Evolutionary conservation across 2,329 filamentous ascomycete species (phyloP).

Genomic region (Exserohilum turcica): DNA sequence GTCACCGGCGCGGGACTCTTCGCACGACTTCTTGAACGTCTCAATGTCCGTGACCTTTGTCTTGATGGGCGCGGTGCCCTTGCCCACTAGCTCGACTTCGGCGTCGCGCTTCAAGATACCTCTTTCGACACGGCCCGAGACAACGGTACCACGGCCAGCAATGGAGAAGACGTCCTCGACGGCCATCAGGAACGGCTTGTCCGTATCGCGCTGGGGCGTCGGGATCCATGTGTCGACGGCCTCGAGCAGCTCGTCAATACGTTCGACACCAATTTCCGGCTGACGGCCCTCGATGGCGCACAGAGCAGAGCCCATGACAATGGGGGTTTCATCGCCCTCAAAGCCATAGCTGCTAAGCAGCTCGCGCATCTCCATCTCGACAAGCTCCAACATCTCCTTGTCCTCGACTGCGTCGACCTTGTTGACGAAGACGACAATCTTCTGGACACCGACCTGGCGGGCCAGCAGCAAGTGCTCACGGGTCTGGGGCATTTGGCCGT

Average conservation of each 20-base stretch:
- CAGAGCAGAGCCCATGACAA: conserved; percentile 94
- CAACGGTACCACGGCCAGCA: conserved; percentile 89
- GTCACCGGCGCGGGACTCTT: conserved; percentile 93
- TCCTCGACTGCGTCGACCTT: conserved; percentile 98
- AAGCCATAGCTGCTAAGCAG: conserved; percentile 91
- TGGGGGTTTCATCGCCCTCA: conserved; percentile 96
- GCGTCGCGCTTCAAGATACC: conserved; percentile 90
- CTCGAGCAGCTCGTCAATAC: conserved; percentile 89
- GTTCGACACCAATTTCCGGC: conserved; percentile 82
- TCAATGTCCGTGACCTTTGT: conserved; percentile 99
- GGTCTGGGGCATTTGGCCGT: conserved; percentile 99
- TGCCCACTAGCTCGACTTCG: conserved; percentile 94
- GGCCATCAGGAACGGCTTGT: conserved; percentile 99
- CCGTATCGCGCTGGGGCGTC: conserved; percentile 87
- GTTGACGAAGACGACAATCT: conserved; percentile 99
- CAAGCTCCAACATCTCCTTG: conserved; percentile 98
- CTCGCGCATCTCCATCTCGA: conserved; percentile 99
- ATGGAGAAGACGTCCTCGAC: conserved; percentile 72
- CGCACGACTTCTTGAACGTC: conserved; percentile 99
- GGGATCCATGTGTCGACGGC: conserved; percentile 97
- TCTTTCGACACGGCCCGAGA: conserved; percentile 95
- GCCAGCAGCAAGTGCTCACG: conserved; percentile 97
- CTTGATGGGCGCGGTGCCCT: conserved; percentile 81
- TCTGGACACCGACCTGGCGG: conserved; percentile 97
- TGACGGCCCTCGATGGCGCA: conserved; percentile 88